These are phyloP conservation scores for Schizochytrium sp. DNA, from an alignment of 108 stramenopile species.

Conservation along the genomic window DNA sequence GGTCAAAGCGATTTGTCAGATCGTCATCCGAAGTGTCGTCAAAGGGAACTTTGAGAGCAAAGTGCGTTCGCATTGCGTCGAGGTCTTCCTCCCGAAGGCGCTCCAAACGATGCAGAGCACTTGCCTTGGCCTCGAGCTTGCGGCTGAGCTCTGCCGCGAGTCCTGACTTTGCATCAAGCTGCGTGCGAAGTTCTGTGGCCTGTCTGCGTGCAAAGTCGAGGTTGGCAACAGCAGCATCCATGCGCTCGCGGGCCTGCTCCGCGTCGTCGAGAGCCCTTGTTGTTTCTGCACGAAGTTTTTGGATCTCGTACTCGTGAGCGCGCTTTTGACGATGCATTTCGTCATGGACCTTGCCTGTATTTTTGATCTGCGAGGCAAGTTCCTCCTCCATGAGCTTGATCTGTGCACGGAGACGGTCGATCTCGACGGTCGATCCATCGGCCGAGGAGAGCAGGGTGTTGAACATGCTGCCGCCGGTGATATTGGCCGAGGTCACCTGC, in stretches of 20 bases:
- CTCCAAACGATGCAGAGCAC: neutral
- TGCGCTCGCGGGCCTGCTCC: neutral
- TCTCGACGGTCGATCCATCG: neutral
- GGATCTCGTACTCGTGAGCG: neutral
- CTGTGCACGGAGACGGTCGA: neutral
- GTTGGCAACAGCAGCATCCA: neutral
- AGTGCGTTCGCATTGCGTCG: neutral
- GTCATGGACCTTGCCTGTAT: neutral
- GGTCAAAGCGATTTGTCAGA: neutral
- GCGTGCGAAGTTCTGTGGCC: neutral
- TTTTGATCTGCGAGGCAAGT: neutral
- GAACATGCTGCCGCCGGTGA: constrained; percentile 12
- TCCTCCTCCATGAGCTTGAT: neutral
- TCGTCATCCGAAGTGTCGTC: neutral
- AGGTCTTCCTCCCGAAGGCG: neutral
- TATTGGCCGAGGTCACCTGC: neutral
- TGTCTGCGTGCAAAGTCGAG: neutral
- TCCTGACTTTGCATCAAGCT: neutral
- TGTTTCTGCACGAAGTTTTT: neutral
- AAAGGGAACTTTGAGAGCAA: neutral
- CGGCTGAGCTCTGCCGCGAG: neutral
- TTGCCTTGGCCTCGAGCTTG: neutral
- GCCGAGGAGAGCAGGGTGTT: neutral
- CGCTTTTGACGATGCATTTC: neutral
- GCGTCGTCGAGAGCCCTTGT: neutral